These are phyloP conservation scores for Amylocystis lapponica DNA, from an alignment of 768 basidiomycete genomes.

Conservation along the genomic window DNA sequence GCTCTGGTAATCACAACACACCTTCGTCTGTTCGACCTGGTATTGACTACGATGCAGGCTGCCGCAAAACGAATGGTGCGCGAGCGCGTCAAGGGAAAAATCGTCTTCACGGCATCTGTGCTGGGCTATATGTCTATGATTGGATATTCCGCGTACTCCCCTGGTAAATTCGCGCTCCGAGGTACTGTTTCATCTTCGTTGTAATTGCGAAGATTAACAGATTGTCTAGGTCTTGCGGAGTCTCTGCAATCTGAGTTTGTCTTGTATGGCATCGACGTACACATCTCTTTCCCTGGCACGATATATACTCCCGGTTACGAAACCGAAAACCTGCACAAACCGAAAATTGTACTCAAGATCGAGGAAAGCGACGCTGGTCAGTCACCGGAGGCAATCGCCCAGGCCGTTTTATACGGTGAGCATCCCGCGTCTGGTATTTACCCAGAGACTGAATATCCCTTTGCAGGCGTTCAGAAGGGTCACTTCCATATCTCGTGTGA, in stretches of 20 bases:
- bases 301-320: constrained; percentile 76
- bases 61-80: constrained; percentile 61
- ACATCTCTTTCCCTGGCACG: constrained; percentile 78
- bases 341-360: constrained; percentile 65
- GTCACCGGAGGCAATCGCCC: constrained; percentile 59
- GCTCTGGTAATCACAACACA: constrained; percentile 37
- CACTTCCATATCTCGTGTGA: constrained; percentile 74
- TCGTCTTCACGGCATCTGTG: constrained; percentile 71
- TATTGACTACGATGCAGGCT: constrained; percentile 38
- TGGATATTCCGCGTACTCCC: constrained; percentile 77
- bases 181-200: constrained; percentile 39
- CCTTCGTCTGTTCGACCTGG: neutral
- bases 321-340: constrained; percentile 74
- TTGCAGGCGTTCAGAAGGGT: constrained; percentile 58
- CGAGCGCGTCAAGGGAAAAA: constrained; percentile 55
- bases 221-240: constrained; percentile 85
- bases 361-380: constrained; percentile 67
- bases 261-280: constrained; percentile 71
- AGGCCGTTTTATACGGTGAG: constrained; percentile 53
- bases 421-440: neutral
- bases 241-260: constrained; percentile 73
- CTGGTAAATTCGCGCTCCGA: constrained; percentile 80
- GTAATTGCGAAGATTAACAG: neutral
- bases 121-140: constrained; percentile 71
- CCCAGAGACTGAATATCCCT: neutral